Conservation (phyloP, 352 stramenopile species). For the Blastocystis sp. region DNA sequence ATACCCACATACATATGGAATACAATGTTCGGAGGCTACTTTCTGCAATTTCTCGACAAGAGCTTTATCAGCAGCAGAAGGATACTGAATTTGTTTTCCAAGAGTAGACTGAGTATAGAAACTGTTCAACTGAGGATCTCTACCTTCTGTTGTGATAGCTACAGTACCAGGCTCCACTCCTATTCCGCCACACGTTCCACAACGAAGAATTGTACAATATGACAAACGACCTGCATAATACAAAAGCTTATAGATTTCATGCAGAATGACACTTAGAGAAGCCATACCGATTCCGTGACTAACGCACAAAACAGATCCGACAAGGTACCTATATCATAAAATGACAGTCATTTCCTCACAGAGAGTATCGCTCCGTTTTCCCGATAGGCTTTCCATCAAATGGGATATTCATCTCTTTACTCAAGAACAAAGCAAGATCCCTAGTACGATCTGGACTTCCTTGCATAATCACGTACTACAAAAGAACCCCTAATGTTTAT, state of each 20-base stretch:
- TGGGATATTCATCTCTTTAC: conserved; percentile 11
- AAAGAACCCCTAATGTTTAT: not conserved
- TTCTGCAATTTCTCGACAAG: not conserved
- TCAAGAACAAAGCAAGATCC: not conserved
- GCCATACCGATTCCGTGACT: conserved; percentile 59
- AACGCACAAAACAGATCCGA: not conserved
- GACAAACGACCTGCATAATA: conserved; percentile 7
- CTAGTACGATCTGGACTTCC: conserved; percentile 9
- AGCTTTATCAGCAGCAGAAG: not conserved
- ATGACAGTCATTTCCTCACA: not conserved
- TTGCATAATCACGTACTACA: conserved; percentile 62
- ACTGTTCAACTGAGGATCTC: conserved; percentile 14
- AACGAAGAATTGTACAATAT: conserved; percentile 4
- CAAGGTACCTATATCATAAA: conserved; percentile 31
- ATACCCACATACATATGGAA: not conserved
- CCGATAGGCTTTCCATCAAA: conserved; percentile 41
- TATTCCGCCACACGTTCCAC: conserved; percentile 35
- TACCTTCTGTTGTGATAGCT: not conserved
- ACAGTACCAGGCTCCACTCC: conserved; percentile 42
- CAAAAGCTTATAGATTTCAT: conserved; percentile 61
- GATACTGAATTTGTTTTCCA: conserved; percentile 2
- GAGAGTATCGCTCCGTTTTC: conserved; percentile 60
- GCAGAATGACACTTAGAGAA: conserved; percentile 32
- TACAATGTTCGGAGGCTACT: not conserved
- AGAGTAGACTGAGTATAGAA: conserved; percentile 10